Evolutionary conservation across 2,329 filamentous ascomycete genomes (phyloP).

Genomic region (Grosmannia penicillata): DNA sequence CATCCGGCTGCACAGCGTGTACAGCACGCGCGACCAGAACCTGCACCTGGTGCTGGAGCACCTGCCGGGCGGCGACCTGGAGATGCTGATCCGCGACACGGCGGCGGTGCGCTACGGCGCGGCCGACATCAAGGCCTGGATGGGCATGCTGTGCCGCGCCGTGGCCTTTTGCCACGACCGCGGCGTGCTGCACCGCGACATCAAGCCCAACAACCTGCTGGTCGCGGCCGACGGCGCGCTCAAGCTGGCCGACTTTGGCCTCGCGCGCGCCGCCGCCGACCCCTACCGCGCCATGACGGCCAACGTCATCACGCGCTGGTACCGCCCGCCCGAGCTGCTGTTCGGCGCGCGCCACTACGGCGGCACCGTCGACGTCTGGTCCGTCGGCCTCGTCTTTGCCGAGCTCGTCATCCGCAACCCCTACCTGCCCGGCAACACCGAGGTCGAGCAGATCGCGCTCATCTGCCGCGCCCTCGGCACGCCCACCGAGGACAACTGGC

Average conservation of each 20-base stretch:
- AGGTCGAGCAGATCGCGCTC: conserved; percentile 72
- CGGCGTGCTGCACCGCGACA: conserved; percentile 87
- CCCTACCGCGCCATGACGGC: conserved; percentile 80
- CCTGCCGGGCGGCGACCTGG: conserved; percentile 82
- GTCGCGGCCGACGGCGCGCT: conserved; percentile 87
- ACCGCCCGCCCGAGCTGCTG: conserved; percentile 83
- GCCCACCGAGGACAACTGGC: conserved; percentile 90
- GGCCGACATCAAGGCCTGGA: conserved; percentile 94
- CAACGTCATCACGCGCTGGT: conserved; percentile 95
- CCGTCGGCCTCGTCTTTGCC: conserved; percentile 81
- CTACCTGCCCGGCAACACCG: conserved; percentile 70
- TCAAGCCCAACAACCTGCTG: conserved; percentile 96
- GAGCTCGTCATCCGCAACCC: conserved; percentile 75
- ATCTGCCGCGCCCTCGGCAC: conserved; percentile 80
- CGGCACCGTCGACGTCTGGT: conserved; percentile 88
- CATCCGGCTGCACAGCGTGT: conserved; percentile 82
- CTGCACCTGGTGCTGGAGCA: conserved; percentile 92
- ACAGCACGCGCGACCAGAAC: conserved; percentile 92
- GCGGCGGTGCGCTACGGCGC: conserved; percentile 65
- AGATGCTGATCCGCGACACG: conserved; percentile 83
- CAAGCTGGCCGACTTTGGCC: conserved; percentile 94
- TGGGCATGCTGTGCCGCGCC: conserved; percentile 87
- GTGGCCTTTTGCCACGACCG: conserved; percentile 97
- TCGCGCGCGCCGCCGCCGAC: conserved; percentile 79
- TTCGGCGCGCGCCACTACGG: conserved; percentile 83